Evolutionary conservation across 164 flowering plant species (phyloP).

Genomic region (Taxillus chinensis): DNA sequence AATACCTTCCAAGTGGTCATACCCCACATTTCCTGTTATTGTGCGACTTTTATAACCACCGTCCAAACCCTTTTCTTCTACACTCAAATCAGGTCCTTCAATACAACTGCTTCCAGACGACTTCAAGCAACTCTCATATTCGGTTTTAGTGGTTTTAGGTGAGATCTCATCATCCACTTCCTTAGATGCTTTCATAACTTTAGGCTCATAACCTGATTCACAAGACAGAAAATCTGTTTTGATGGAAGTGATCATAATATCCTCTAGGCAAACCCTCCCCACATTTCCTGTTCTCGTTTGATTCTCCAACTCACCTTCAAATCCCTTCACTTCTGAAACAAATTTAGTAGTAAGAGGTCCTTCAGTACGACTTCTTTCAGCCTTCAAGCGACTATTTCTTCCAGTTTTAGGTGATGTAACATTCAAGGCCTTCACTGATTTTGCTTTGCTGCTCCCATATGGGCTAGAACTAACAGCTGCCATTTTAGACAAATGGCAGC

Average conservation of each 20-base stretch:
- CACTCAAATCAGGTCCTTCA: constrained; percentile 2
- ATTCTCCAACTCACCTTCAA: background rate
- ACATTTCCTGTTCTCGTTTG: background rate
- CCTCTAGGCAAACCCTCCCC: background rate
- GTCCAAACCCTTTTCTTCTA: constrained; percentile 7
- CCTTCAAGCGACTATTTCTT: constrained; percentile 5
- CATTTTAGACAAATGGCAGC: too few relatives aligned
- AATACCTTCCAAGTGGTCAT: constrained; percentile 2
- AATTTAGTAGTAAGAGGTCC: constrained; percentile 1
- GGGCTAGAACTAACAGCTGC: too few relatives aligned
- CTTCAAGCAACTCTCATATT: constrained; percentile 5
- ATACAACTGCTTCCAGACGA: constrained; percentile 8
- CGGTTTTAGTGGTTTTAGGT: constrained; percentile 2
- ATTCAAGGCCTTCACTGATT: constrained; percentile 6
- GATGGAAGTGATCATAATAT: background rate
- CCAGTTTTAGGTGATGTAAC: constrained; percentile 11
- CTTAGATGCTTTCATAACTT: background rate
- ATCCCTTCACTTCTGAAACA: constrained; percentile 9
- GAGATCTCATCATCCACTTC: background rate
- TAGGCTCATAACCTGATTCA: background rate
- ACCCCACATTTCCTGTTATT: background rate
- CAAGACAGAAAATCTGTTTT: background rate
- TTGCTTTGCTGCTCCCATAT: too few relatives aligned
- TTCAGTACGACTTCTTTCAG: constrained; percentile 7
- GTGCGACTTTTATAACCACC: constrained; percentile 2